Evolutionary conservation across 768 basidiomycete genomes (phyloP).

Genomic region (Tulasnella sp.): DNA sequence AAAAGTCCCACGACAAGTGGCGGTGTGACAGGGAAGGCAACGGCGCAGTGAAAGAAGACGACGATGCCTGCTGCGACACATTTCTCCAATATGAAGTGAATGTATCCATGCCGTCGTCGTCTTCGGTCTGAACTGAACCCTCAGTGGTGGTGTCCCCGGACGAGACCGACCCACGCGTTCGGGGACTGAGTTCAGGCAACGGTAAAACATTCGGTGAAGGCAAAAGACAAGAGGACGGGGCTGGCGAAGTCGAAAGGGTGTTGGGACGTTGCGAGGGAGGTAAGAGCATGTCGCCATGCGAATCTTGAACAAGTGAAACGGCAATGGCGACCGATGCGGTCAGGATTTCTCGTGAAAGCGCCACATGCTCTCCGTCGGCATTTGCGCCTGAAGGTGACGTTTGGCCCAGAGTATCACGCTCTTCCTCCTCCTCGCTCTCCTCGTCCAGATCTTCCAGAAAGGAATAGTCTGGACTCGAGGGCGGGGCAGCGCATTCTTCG

Average conservation of each 20-base stretch:
- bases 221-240: slow-evolving; percentile 7
- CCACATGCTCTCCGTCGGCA: background rate
- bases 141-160: background rate
- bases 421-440: background rate
- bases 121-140: background rate
- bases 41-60: background rate
- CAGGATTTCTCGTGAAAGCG: background rate
- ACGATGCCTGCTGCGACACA: background rate
- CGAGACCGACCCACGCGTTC: background rate
- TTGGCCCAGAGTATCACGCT: background rate
- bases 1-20: background rate
- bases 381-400: background rate
- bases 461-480: background rate
- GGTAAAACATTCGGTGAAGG: background rate
- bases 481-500: background rate
- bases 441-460: background rate
- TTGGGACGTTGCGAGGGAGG: background rate
- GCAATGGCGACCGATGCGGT: slow-evolving; percentile 6
- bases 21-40: background rate
- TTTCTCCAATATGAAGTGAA: background rate
- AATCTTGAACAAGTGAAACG: background rate
- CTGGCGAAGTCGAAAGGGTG: background rate
- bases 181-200: background rate
- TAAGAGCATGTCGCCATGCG: background rate
- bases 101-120: background rate